These are phyloP conservation scores for Suillus americanus DNA, from an alignment of 768 basidiomycete genomes.

Conservation along the genomic window DNA sequence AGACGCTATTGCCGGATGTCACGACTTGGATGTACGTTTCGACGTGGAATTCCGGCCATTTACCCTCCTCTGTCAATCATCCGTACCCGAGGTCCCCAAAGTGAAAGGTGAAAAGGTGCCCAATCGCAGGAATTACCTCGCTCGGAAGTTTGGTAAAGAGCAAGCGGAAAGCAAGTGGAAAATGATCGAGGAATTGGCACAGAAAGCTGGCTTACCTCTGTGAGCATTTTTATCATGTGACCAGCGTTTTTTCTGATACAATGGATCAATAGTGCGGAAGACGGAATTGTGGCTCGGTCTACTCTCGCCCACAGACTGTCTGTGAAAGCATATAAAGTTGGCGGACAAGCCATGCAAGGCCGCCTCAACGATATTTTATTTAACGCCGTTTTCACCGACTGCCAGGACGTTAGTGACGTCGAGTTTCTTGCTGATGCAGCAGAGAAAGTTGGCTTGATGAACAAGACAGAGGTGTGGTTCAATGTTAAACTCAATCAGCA, in stretches of 20 bases:
- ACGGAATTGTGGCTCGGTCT: slow-evolving; percentile 40
- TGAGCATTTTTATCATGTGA: slow-evolving; percentile 8
- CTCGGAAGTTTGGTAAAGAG: slow-evolving; percentile 28
- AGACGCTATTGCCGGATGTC: slow-evolving; percentile 35
- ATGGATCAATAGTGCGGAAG: slow-evolving; percentile 31
- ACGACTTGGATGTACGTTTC: slow-evolving; percentile 31
- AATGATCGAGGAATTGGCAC: slow-evolving; percentile 27
- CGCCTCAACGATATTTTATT: slow-evolving; percentile 38
- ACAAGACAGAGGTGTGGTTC: slow-evolving; percentile 34
- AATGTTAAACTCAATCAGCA: background rate
- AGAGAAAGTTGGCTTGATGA: slow-evolving; percentile 40
- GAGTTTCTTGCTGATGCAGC: slow-evolving; percentile 38
- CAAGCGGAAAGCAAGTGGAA: slow-evolving; percentile 28
- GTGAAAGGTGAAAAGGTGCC: background rate
- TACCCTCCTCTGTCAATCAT: slow-evolving; percentile 25
- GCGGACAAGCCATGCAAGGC: slow-evolving; percentile 40
- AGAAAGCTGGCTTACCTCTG: slow-evolving; percentile 28
- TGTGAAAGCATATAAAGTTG: slow-evolving; percentile 41
- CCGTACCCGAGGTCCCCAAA: background rate
- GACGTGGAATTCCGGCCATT: slow-evolving; percentile 38
- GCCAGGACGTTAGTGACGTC: slow-evolving; percentile 38
- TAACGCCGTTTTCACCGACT: slow-evolving; percentile 39
- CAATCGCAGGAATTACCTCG: slow-evolving; percentile 22
- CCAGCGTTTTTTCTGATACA: background rate
- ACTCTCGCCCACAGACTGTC: slow-evolving; percentile 44